Conservation (phyloP, 2,329 filamentous ascomycete species). For the Stagonosporopsis rhizophila region DNA sequence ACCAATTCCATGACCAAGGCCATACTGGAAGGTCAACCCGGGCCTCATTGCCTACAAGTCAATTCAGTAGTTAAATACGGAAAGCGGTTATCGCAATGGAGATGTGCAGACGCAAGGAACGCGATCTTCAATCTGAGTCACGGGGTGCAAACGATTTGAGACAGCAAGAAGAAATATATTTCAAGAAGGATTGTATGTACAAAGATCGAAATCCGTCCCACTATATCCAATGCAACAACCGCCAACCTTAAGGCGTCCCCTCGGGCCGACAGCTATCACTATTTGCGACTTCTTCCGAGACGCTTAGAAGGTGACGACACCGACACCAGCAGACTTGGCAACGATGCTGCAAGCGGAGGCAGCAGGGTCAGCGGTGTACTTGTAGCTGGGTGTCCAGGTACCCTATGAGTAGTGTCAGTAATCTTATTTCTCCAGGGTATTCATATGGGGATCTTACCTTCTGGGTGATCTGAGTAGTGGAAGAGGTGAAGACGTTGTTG, state of each 20-base stretch:
- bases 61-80: no score
- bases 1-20: no score
- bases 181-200: constrained; percentile 31
- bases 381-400: constrained; percentile 61
- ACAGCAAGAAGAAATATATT: constrained; percentile 23
- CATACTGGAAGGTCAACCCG: no score
- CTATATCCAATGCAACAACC: neutral
- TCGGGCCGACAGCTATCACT: neutral
- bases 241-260: neutral
- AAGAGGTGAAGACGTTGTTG: constrained; percentile 54
- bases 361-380: constrained; percentile 52
- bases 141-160: neutral
- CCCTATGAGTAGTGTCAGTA: constrained; percentile 49
- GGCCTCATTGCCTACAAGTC: no score
- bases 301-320: constrained; percentile 40
- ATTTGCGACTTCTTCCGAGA: neutral
- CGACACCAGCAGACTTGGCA: constrained; percentile 39
- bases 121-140: neutral
- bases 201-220: constrained; percentile 16
- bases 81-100: no score
- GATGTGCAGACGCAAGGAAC: no score
- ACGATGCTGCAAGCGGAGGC: constrained; percentile 37
- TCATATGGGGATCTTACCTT: neutral
- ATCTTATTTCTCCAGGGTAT: neutral
- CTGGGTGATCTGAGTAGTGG: constrained; percentile 53